Evolutionary conservation across 768 basidiomycete genomes (phyloP).

Genomic region (Lactifluus pinguis): DNA sequence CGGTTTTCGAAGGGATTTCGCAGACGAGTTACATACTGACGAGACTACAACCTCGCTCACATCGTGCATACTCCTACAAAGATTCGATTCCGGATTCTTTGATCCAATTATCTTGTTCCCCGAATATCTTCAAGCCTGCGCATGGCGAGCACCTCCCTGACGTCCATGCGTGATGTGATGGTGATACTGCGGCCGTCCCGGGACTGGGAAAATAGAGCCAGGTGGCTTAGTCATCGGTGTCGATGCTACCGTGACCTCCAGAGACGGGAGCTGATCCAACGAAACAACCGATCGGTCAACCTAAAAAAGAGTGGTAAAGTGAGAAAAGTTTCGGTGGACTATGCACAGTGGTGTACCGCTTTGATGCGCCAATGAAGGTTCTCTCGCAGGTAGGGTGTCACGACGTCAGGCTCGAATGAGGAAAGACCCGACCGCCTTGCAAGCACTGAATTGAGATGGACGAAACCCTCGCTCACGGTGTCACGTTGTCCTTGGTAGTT

Average conservation of each 20-base stretch:
- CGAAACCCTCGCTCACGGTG: conserved; percentile 34
- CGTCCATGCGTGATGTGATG: conserved; percentile 14
- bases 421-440: conserved; percentile 19
- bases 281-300: neutral
- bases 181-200: conserved; percentile 5
- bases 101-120: neutral
- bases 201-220: conserved; percentile 4
- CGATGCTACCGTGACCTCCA: conserved; percentile 10
- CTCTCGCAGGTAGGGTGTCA: conserved; percentile 34
- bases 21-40: neutral
- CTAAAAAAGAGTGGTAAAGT: neutral
- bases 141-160: neutral
- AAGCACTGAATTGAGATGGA: conserved; percentile 35
- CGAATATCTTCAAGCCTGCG: neutral
- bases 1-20: neutral
- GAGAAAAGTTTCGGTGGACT: neutral
- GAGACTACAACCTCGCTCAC: neutral
- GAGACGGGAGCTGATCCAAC: conserved; percentile 2
- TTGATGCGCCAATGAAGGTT: conserved; percentile 36
- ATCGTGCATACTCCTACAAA: too few relatives aligned
- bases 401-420: conserved; percentile 31
- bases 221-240: neutral
- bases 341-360: conserved; percentile 25
- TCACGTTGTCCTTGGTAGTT: conserved; percentile 30
- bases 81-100: neutral